Percentiles rank a stretch among this genome's conserved stretches.
Evolutionary conservation across 345 rosid species (phyloP).

Genomic region (Fremontodendron californicum): DNA sequence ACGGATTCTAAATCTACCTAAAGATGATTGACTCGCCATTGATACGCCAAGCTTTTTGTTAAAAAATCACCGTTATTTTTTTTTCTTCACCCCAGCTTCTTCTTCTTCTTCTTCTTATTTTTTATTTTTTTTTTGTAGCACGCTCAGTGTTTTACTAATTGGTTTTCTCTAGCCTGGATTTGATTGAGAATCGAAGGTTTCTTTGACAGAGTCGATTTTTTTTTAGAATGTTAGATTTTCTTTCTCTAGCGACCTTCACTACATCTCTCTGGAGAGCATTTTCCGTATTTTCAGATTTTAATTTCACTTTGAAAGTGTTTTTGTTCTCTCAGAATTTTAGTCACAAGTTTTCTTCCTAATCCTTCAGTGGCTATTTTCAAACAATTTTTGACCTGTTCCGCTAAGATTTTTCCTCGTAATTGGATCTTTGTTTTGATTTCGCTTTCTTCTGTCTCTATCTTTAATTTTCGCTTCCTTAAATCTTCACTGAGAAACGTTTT

Average conservation of each 20-base stretch:
- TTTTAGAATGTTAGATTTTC: conserved; percentile 7
- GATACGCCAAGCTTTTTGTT: background rate
- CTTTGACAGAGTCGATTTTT: background rate
- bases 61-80: background rate
- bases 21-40: background rate
- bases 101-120: background rate
- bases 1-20: background rate
- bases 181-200: conserved; percentile 1
- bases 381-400: background rate
- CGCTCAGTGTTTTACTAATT: background rate
- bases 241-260: background rate
- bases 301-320: conserved; percentile 1
- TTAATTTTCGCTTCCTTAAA: background rate
- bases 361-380: background rate
- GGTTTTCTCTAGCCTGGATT: conserved; percentile 4
- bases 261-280: background rate
- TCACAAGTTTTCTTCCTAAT: background rate
- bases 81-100: background rate
- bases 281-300: background rate
- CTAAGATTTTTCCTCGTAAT: background rate
- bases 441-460: background rate
- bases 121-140: background rate
- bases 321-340: background rate
- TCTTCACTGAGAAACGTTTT: background rate
- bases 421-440: background rate